A percentile compares a stretch with the other conserved stretches of the same genome.
phyloP scores from a whole-genome alignment of 2,329 filamentous ascomycete genomes.

The Ophiostoma populinum region DNA sequence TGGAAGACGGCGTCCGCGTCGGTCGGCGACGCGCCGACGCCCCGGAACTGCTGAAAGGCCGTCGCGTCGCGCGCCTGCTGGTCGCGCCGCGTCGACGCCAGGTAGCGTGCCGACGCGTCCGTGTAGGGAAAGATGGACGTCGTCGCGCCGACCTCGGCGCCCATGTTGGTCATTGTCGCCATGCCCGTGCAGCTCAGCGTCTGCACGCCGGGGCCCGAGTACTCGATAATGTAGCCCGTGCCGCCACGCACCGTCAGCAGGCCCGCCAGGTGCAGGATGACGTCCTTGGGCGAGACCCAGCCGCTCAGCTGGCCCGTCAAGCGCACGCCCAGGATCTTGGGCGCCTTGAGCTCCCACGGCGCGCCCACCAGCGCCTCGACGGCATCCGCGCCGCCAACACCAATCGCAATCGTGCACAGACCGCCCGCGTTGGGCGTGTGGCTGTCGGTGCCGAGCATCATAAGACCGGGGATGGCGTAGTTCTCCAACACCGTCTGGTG shows the following conservation, averaged over 20 bases:
- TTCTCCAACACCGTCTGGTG: slow-evolving; percentile 97
- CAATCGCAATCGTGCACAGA: slow-evolving; percentile 82
- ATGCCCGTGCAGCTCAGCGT: slow-evolving; percentile 83
- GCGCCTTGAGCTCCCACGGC: slow-evolving; percentile 94
- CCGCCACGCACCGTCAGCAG: slow-evolving; percentile 83
- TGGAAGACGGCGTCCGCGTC: slow-evolving; percentile 36
- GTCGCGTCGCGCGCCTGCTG: slow-evolving; percentile 52
- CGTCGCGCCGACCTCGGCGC: slow-evolving; percentile 76
- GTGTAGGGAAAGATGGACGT: slow-evolving; percentile 93
- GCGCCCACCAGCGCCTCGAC: slow-evolving; percentile 93
- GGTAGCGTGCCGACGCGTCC: slow-evolving; percentile 65
- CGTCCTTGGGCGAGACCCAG: slow-evolving; percentile 90
- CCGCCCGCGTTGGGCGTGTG: slow-evolving; percentile 97
- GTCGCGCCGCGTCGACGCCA: slow-evolving; percentile 63
- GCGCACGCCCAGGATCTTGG: slow-evolving; percentile 72
- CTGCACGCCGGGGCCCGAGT: slow-evolving; percentile 77
- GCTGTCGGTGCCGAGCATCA: slow-evolving; percentile 98
- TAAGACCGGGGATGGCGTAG: slow-evolving; percentile 87
- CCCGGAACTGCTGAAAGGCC: slow-evolving; percentile 37
- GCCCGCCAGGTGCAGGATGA: slow-evolving; percentile 80
- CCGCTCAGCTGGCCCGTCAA: slow-evolving; percentile 69
- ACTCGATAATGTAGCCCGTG: slow-evolving; percentile 89
- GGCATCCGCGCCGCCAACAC: slow-evolving; percentile 90
- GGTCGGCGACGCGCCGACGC: slow-evolving; percentile 18
- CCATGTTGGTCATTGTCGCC: slow-evolving; percentile 86